Percentiles rank a stretch among this genome's conserved stretches.
phyloP scores from a whole-genome alignment of 768 basidiomycete species.

The Hemileccinum impolitum region DNA sequence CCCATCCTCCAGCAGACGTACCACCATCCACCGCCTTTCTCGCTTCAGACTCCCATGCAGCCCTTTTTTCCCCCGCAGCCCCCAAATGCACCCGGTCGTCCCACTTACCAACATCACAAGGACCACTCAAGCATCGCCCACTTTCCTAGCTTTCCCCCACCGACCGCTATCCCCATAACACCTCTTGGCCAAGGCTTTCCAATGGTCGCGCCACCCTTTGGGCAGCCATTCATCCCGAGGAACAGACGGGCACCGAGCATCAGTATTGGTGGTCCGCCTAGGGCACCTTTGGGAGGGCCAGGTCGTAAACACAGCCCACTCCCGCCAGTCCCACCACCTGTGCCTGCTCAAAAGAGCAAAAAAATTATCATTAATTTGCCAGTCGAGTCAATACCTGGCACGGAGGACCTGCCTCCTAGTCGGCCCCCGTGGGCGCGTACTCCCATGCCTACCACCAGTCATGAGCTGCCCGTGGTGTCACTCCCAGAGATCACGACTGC shows the following conservation, averaged over 20 bases:
- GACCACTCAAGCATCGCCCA: conserved; percentile 60
- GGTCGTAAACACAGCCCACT: conserved; percentile 73
- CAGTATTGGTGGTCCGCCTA: conserved; percentile 85
- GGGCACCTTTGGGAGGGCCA: conserved; percentile 78
- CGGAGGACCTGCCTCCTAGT: conserved; percentile 37
- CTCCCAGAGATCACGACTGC: conserved; percentile 41
- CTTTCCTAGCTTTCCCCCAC: conserved; percentile 59
- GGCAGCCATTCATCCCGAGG: conserved; percentile 54
- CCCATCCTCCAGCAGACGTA: conserved; percentile 56
- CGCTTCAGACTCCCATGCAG: conserved; percentile 74
- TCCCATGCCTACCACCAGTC: conserved; percentile 44
- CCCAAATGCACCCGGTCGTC: conserved; percentile 50
- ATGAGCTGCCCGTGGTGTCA: conserved; percentile 20
- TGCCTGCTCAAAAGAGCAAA: conserved; percentile 50
- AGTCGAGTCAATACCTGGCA: conserved; percentile 50
- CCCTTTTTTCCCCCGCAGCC: conserved; percentile 55
- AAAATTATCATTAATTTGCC: conserved; percentile 72
- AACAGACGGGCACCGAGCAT: conserved; percentile 62
- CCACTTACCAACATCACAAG: conserved; percentile 48
- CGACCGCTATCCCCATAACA: conserved; percentile 53
- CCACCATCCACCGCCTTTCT: conserved; percentile 39
- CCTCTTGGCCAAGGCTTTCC: conserved; percentile 59
- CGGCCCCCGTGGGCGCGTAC: conserved; percentile 60
- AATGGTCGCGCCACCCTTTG: conserved; percentile 43
- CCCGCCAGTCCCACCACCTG: conserved; percentile 32